Base-by-base conservation (phyloP, 805 yeast genomes). In the Metschnikowia matae region DNA sequence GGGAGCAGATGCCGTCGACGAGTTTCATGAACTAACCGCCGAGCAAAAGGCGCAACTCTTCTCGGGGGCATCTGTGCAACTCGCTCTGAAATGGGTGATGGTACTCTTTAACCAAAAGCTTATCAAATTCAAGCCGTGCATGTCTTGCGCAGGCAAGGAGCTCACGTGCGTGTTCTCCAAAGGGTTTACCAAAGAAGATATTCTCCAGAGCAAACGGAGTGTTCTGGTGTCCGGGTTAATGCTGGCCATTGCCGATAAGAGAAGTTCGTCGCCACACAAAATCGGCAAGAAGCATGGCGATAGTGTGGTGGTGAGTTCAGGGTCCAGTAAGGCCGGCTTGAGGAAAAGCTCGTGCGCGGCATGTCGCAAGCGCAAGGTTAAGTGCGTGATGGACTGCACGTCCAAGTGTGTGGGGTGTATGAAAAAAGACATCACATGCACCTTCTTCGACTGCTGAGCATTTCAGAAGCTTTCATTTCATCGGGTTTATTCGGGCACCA, bases 171-270 rank as follows among this genome's bases (percentile, higher is more conserved):
- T 70, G 35, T 84, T 83, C 59, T 77, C 85, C 34, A 83, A 80
- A 61, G 89, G 89, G 3, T 80, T 80, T 60, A 83, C 87, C 6
- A 80, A 83, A 61, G 81, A 80, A 54, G 87, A 82, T 59, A 79
- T 81, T 15, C 64, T 73, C 17, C 68, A 69, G 52, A 69, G 65
- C 57, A 68, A 67, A 52, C 63, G 62, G 34, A 20, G 48, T 37
- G 44, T 51, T 17, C 42, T 40, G 39, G 33, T 29, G 33, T 48
- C 38, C 11, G 46, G 23, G 13, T 10, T 35, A 10, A 36, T 36
- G 33, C 32, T 34, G 46, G 26, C 46, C 3, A 15, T 17, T 6
- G 38, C 32, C 38, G 54, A 49, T 34, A 50, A 50, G 40, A 44
- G 43, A 37, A 15, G 33, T n/a, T 38, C 26, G 26, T 37, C 44